These are phyloP conservation scores for Colletotrichum simmondsii DNA, from an alignment of 2,329 filamentous ascomycete species.

Conservation along the genomic window DNA sequence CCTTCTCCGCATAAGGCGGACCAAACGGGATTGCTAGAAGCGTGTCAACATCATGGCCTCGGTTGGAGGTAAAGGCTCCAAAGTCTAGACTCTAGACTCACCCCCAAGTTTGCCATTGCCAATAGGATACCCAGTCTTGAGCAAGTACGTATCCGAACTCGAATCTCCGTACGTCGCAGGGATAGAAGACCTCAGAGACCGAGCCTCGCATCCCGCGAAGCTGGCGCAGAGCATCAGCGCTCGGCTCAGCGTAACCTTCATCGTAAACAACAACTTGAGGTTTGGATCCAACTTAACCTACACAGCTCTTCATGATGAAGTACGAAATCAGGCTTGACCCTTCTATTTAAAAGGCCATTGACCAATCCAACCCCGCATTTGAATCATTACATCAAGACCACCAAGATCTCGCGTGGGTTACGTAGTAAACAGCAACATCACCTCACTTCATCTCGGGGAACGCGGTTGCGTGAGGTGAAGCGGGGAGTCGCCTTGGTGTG, in stretches of 20 bases:
- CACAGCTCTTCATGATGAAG: background rate
- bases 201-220: constrained; percentile 5
- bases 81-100: constrained; percentile 35
- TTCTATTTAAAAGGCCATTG: background rate
- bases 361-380: background rate
- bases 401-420: background rate
- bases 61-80: too few relatives aligned
- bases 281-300: background rate
- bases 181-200: constrained; percentile 20
- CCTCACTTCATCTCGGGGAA: background rate
- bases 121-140: constrained; percentile 55
- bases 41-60: background rate
- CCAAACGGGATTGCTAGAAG: constrained; percentile 54
- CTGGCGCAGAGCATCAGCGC: background rate
- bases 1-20: constrained; percentile 50
- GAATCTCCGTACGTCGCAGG: constrained; percentile 19
- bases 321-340: too few relatives aligned
- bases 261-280: background rate
- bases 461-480: background rate
- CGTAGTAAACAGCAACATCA: background rate
- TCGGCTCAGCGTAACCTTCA: background rate
- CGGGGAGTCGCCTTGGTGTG: background rate
- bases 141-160: constrained; percentile 17
- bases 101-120: constrained; percentile 60
- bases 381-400: background rate